Evolutionary conservation across 2,329 filamentous ascomycete species (phyloP).

Genomic region (Exserohilum turcica): DNA sequence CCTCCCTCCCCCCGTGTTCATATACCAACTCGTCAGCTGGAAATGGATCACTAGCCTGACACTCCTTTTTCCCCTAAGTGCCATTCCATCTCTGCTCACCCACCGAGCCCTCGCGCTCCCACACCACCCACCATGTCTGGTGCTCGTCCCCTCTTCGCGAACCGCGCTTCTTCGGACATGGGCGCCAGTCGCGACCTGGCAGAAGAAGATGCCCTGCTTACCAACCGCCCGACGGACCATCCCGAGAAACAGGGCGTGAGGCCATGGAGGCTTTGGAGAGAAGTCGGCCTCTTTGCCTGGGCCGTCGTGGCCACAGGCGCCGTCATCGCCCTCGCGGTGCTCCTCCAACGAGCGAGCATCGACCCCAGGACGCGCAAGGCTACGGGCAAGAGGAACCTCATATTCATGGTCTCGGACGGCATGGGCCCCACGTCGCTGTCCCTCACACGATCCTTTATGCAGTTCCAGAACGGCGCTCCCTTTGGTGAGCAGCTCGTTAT

Average conservation of each 20-base stretch:
- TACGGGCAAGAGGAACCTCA: slow-evolving; percentile 81
- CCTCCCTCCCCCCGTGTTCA: not conserved
- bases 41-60: not conserved
- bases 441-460: slow-evolving; percentile 83
- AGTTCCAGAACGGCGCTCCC: slow-evolving; percentile 74
- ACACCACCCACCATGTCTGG: slow-evolving; percentile 42
- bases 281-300: slow-evolving; percentile 80
- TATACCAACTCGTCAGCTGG: slow-evolving; percentile 9
- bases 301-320: slow-evolving; percentile 78
- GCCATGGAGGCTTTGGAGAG: slow-evolving; percentile 67
- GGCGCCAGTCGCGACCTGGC: slow-evolving; percentile 62
- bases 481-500: slow-evolving; percentile 76
- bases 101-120: not conserved
- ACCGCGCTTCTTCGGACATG: slow-evolving; percentile 61
- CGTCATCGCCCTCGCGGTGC: slow-evolving; percentile 79
- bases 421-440: slow-evolving; percentile 95
- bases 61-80: slow-evolving; percentile 15
- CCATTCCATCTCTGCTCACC: not conserved
- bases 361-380: slow-evolving; percentile 42
- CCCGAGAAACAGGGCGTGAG: slow-evolving; percentile 35
- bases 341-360: slow-evolving; percentile 67
- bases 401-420: slow-evolving; percentile 99
- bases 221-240: slow-evolving; percentile 55
- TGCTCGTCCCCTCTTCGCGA: slow-evolving; percentile 60
- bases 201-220: slow-evolving; percentile 67